These are phyloP conservation scores for Creolimax fragrantissima DNA, from an alignment of 78 protist genomes.

Conservation along the genomic window DNA sequence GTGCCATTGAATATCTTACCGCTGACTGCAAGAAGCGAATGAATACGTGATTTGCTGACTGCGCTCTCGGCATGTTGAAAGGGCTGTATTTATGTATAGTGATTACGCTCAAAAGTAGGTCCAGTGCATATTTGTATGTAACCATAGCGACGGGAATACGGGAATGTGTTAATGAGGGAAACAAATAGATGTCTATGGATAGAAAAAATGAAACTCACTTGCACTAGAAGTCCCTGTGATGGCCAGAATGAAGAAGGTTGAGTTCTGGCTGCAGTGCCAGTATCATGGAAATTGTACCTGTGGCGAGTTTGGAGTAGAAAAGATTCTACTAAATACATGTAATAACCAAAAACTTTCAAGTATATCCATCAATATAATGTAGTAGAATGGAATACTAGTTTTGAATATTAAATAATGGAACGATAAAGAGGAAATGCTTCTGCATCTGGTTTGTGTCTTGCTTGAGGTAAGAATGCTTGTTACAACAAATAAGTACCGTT, in stretches of 20 bases:
- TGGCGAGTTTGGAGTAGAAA: background rate
- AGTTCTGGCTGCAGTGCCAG: background rate
- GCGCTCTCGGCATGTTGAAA: background rate
- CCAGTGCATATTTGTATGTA: no score
- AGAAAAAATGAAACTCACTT: background rate
- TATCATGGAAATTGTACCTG: background rate
- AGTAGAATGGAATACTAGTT: background rate
- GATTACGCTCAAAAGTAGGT: no score
- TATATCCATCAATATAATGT: background rate
- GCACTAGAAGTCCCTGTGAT: background rate
- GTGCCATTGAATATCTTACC: background rate
- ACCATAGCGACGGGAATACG: no score
- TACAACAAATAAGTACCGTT: background rate
- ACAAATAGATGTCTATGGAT: no score
- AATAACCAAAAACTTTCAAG: background rate
- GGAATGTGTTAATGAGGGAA: no score
- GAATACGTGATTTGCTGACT: background rate
- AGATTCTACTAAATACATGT: background rate
- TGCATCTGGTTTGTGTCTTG: background rate
- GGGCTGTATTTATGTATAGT: background rate
- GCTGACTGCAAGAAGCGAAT: background rate
- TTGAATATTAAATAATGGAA: background rate
- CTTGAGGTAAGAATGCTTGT: background rate
- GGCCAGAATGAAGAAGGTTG: background rate
- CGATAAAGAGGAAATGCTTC: background rate